Evolutionary conservation across 768 basidiomycete species (phyloP).

Genomic region (Infundibulicybe gibba): DNA sequence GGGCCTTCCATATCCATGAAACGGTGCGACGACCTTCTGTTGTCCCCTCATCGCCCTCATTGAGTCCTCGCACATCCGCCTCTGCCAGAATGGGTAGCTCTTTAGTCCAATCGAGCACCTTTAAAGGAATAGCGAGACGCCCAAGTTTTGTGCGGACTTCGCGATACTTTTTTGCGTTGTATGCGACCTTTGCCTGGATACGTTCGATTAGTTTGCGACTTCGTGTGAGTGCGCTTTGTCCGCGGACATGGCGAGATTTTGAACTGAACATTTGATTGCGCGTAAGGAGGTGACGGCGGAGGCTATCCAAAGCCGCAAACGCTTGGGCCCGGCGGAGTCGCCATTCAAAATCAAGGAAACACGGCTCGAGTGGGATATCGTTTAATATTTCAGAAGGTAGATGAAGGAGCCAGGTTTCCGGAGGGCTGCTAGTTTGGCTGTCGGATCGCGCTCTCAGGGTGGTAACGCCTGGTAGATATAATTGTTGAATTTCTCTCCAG

Average conservation of each 20-base stretch:
- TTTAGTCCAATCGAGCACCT: not conserved
- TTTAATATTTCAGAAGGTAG: not conserved
- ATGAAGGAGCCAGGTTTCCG: not conserved
- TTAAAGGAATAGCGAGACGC: not conserved
- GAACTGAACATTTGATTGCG: not conserved
- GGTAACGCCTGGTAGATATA: constrained; percentile 7
- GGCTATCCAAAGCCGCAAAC: not conserved
- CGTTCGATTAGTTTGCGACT: not conserved
- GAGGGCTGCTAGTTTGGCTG: not conserved
- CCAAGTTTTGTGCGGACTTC: not conserved
- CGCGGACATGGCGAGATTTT: not conserved
- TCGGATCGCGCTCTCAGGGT: not conserved
- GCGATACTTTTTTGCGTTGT: not conserved
- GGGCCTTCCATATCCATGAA: constrained; percentile 4
- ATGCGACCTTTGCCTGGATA: not conserved
- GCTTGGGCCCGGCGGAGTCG: constrained; percentile 1
- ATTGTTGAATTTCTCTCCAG: constrained; percentile 10
- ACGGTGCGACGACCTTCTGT: not conserved
- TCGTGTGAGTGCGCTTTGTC: not conserved
- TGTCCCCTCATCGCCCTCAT: not conserved
- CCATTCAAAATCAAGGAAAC: constrained; percentile 3
- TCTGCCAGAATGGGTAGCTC: not conserved
- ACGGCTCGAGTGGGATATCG: not conserved
- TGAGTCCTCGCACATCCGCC: not conserved
- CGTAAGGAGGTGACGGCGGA: not conserved